These are phyloP conservation scores for Arthroderma sp. DNA, from an alignment of 2,329 filamentous ascomycete genomes.

Conservation along the genomic window DNA sequence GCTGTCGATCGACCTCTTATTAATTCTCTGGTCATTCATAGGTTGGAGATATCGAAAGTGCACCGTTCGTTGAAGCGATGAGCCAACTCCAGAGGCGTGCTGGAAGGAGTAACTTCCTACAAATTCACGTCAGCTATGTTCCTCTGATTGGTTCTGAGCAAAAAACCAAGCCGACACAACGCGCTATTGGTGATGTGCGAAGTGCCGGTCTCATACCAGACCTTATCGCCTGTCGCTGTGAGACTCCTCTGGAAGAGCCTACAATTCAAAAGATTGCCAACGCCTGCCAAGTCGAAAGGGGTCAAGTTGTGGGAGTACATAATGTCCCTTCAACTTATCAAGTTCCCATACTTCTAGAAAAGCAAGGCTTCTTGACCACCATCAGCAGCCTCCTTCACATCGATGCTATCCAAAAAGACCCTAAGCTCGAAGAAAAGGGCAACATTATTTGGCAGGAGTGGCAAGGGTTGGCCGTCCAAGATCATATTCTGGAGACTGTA, in stretches of 20 bases:
- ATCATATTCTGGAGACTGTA: slow-evolving; percentile 55
- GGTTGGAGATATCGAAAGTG: slow-evolving; percentile 64
- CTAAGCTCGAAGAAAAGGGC: slow-evolving; percentile 49
- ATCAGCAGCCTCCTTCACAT: slow-evolving; percentile 55
- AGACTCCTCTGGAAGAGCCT: slow-evolving; percentile 55
- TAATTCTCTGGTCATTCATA: no score
- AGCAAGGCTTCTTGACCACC: slow-evolving; percentile 61
- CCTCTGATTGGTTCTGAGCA: slow-evolving; percentile 63
- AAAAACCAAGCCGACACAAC: slow-evolving; percentile 95
- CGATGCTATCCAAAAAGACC: slow-evolving; percentile 41
- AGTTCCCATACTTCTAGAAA: slow-evolving; percentile 78
- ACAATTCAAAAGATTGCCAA: slow-evolving; percentile 80
- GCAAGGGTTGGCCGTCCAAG: slow-evolving; percentile 57
- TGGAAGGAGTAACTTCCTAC: slow-evolving; percentile 66
- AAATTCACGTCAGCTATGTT: slow-evolving; percentile 79
- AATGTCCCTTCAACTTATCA: slow-evolving; percentile 88
- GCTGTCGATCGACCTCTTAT: no score
- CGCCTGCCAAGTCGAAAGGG: slow-evolving; percentile 72
- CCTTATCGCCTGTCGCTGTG: slow-evolving; percentile 84
- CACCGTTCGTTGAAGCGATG: slow-evolving; percentile 75
- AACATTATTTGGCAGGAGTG: slow-evolving; percentile 63
- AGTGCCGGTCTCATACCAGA: slow-evolving; percentile 64
- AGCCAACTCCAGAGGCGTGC: slow-evolving; percentile 59
- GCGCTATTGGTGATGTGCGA: slow-evolving; percentile 71
- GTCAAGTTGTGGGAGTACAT: slow-evolving; percentile 76